Evolutionary conservation across 2,329 filamentous ascomycete species (phyloP), one percentile per base, ranked within the genome.

Genomic region (Mariannaea sp.): DNA sequence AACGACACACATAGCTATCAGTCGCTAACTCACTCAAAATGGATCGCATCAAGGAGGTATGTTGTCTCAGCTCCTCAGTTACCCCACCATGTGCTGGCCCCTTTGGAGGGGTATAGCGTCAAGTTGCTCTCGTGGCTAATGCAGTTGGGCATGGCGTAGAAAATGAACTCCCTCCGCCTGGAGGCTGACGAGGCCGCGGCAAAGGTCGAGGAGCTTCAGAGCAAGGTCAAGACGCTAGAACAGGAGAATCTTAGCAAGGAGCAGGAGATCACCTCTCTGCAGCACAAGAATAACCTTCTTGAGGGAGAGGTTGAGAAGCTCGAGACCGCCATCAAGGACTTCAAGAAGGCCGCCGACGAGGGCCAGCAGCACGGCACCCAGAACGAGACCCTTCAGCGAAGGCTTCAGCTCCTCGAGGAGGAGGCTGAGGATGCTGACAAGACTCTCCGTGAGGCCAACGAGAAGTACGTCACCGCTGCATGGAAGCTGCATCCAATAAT

Each of bases 371-470:
- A 75, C 73, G 88, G 90, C 72, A 90, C 87, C 71, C 90, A 96
- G 77, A 94, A 93, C 76, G 94, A 99, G 80, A 84, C 88, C 68
- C 83, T 99, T 65, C 88, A 91, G 80, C 85, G 94, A 77, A 90
- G 91, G 80, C 82, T 97, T 72, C 91, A 97, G 80, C 82, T 99
- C 65, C 87, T 99, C 66, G 94, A 99, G 81, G 93, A 97, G 79
- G 94, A 99, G 81, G 92, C 92, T 66, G 94, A 99, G 80, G 86
- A 93, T 74, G 91, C 92, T 66, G 94, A 97, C 78, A 94, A 92
- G 87, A 95, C 90, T 63, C 83, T 97, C 72, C 89, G 93, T 73
- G 94, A 97, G 80, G 89, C 92, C 71, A 97, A 96, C 78, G 94
- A 99, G 80, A 97, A 97, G 94, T 99, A 87, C 71, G 90, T 80